Conservation (phyloP, 306 rosid genomes). For the Castanea sativa region DNA sequence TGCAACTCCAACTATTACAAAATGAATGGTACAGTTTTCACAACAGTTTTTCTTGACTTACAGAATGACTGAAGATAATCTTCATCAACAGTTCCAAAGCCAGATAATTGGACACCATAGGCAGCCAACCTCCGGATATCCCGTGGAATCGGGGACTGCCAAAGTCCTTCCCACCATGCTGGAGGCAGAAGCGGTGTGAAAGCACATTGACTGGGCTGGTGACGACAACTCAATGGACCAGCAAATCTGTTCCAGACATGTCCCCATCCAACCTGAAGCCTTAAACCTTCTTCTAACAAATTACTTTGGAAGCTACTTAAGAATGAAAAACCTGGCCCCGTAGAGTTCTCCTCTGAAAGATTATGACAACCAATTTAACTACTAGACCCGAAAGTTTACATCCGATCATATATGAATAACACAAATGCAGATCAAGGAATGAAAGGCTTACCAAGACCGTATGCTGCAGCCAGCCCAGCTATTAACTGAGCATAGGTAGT, state of each 20-base stretch:
- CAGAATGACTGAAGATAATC: slow-evolving; percentile 57
- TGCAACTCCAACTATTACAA: slow-evolving; percentile 39
- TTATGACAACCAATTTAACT: neutral
- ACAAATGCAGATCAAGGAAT: neutral
- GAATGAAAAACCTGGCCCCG: slow-evolving; percentile 58
- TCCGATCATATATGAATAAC: neutral
- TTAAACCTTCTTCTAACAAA: slow-evolving; percentile 66
- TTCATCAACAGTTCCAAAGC: slow-evolving; percentile 55
- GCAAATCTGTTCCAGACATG: slow-evolving; percentile 96
- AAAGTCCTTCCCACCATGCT: slow-evolving; percentile 90
- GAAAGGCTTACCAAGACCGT: slow-evolving; percentile 47
- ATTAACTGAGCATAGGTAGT: slow-evolving; percentile 95
- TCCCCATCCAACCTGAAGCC: slow-evolving; percentile 94
- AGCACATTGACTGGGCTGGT: slow-evolving; percentile 76
- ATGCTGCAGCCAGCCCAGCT: slow-evolving; percentile 87
- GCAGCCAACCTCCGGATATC: slow-evolving; percentile 59
- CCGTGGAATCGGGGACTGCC: slow-evolving; percentile 86
- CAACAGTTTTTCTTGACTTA: slow-evolving; percentile 55
- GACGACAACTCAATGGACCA: slow-evolving; percentile 76
- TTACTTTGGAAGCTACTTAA: slow-evolving; percentile 85
- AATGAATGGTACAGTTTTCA: slow-evolving; percentile 53
- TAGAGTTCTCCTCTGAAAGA: slow-evolving; percentile 52
- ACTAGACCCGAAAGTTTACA: slow-evolving; percentile 13
- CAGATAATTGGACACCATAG: slow-evolving; percentile 61
- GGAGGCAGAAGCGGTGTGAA: slow-evolving; percentile 87